phyloP scores from a whole-genome alignment of 768 basidiomycete species.

The Xerocomellus amylosporus region DNA sequence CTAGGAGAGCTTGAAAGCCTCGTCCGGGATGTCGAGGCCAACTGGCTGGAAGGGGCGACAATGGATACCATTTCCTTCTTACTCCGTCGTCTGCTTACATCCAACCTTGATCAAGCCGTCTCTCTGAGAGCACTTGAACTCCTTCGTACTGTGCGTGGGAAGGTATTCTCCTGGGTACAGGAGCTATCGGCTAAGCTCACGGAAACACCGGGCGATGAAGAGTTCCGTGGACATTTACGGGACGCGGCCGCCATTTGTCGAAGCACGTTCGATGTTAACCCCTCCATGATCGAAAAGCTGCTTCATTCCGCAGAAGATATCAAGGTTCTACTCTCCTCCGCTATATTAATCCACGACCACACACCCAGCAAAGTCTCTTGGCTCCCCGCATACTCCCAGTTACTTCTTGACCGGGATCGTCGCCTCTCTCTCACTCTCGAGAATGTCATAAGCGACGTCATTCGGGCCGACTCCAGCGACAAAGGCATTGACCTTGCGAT shows the following conservation, averaged over 20 bases:
- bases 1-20: constrained; percentile 38
- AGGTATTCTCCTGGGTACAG: constrained; percentile 36
- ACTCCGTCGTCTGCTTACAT: constrained; percentile 36
- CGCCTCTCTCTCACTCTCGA: constrained; percentile 30
- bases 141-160: constrained; percentile 32
- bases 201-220: constrained; percentile 5
- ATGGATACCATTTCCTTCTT: constrained; percentile 36
- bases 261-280: constrained; percentile 29
- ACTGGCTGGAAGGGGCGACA: constrained; percentile 39
- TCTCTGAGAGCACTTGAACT: constrained; percentile 22
- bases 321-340: constrained; percentile 18
- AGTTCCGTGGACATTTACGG: constrained; percentile 25
- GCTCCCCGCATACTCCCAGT: constrained; percentile 5
- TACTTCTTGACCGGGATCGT: constrained; percentile 31
- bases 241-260: constrained; percentile 42
- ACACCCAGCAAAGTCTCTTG: constrained; percentile 9
- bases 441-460: not conserved
- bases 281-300: not conserved
- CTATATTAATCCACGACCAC: constrained; percentile 27
- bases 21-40: constrained; percentile 35
- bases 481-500: constrained; percentile 23
- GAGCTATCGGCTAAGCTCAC: constrained; percentile 29
- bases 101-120: constrained; percentile 12
- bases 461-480: not conserved
- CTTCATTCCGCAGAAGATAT: constrained; percentile 22